Evolutionary conservation across 2,329 filamentous ascomycete species (phyloP).

Genomic region (Fusarium armeniacum): DNA sequence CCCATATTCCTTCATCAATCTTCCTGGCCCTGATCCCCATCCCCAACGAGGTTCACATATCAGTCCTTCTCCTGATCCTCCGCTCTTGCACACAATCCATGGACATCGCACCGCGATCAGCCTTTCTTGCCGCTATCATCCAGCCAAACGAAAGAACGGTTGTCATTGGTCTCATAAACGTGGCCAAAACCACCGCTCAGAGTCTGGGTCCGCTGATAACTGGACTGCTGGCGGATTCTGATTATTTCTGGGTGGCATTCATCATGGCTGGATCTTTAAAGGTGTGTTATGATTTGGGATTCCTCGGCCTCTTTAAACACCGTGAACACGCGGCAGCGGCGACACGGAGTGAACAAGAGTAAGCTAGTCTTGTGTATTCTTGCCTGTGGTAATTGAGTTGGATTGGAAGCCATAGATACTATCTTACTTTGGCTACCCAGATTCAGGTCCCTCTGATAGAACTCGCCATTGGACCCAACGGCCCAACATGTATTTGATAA

Average conservation of each 20-base stretch:
- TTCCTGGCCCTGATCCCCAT: conserved; percentile 74
- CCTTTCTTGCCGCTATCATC: conserved; percentile 76
- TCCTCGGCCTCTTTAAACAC: conserved; percentile 58
- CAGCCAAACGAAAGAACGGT: conserved; percentile 76
- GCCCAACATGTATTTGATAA: background rate
- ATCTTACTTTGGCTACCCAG: background rate
- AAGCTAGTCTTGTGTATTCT: no score
- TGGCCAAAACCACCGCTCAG: conserved; percentile 75
- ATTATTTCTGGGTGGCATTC: conserved; percentile 73
- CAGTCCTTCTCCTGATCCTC: conserved; percentile 72
- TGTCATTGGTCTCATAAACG: conserved; percentile 78
- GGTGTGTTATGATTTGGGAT: conserved; percentile 70
- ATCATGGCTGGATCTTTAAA: conserved; percentile 74
- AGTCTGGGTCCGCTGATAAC: conserved; percentile 74
- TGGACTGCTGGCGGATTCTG: conserved; percentile 69
- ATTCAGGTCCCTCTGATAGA: background rate
- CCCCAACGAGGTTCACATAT: conserved; percentile 65
- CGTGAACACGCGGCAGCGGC: conserved; percentile 35
- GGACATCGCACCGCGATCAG: conserved; percentile 78
- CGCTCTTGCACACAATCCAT: conserved; percentile 75
- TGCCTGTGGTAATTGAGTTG: background rate
- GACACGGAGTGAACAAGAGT: background rate
- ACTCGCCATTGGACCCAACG: background rate
- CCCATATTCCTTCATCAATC: conserved; percentile 77
- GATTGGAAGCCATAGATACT: background rate